Conservation (phyloP, 2,329 filamentous ascomycete species). For the Pseudocercospora fuligena region DNA sequence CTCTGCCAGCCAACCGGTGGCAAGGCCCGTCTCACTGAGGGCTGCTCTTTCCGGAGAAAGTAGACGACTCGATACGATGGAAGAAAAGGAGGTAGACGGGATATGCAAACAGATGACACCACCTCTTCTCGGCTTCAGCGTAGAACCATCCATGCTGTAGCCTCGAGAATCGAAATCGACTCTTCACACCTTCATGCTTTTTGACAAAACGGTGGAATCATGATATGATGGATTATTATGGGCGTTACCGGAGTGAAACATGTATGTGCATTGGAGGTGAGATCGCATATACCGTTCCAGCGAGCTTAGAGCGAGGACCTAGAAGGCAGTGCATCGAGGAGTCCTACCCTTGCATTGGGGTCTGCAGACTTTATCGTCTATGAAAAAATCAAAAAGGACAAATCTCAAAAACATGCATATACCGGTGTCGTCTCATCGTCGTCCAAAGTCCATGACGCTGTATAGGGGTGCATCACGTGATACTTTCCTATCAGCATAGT, state of each 20-base stretch:
- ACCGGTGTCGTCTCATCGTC: not conserved
- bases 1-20: slow-evolving; percentile 99
- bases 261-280: slow-evolving; percentile 20
- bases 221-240: slow-evolving; percentile 1
- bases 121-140: not conserved
- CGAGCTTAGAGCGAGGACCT: slow-evolving; percentile 20
- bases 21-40: slow-evolving; percentile 98
- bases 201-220: not conserved
- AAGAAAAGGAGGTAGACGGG: not conserved
- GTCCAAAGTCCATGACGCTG: not conserved
- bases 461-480: not conserved
- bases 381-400: slow-evolving; percentile 13
- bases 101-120: not conserved
- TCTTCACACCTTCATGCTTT: not conserved
- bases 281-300: slow-evolving; percentile 18
- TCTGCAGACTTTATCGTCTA: not conserved
- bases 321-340: slow-evolving; percentile 20
- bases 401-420: slow-evolving; percentile 13
- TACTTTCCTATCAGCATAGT: not conserved
- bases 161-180: slow-evolving; percentile 6
- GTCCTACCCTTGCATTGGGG: slow-evolving; percentile 19
- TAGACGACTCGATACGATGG: slow-evolving; percentile 61
- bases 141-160: not conserved
- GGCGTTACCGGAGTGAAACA: slow-evolving; percentile 19
- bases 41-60: slow-evolving; percentile 99